Evolutionary conservation across 2,329 filamentous ascomycete species (phyloP).

Genomic region (Cercospora canescens): DNA sequence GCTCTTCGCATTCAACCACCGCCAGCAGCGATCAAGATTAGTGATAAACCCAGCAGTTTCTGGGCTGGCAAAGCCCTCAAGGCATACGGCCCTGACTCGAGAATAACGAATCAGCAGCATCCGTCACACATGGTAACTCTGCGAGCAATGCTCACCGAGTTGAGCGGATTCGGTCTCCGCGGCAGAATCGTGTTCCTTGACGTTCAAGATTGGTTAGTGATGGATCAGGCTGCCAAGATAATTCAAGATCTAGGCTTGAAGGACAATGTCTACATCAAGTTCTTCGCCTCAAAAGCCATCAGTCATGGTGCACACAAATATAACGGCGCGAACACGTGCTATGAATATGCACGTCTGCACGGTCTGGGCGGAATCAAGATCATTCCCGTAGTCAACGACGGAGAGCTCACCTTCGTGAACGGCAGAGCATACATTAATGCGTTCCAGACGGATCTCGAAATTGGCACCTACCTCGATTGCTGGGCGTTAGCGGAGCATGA

Average conservation of each 20-base stretch:
- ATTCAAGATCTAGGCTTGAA: neutral
- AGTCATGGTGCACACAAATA: neutral
- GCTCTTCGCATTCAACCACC: neutral
- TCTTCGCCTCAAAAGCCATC: neutral
- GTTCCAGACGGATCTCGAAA: neutral
- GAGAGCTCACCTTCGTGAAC: neutral
- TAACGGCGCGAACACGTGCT: slow-evolving; percentile 1
- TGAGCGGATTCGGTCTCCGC: neutral
- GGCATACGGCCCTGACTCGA: neutral
- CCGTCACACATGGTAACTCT: neutral
- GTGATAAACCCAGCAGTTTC: neutral
- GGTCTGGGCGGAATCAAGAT: neutral
- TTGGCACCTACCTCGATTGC: slow-evolving; percentile 1
- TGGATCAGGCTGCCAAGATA: neutral
- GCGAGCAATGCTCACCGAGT: neutral
- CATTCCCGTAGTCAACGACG: slow-evolving; percentile 3
- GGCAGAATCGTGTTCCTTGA: neutral
- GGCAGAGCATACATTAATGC: neutral
- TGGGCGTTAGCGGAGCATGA: neutral
- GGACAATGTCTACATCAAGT: neutral
- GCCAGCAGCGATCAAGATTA: neutral
- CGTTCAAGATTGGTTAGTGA: neutral
- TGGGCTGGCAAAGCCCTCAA: neutral
- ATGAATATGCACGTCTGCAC: neutral
- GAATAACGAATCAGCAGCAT: neutral